phyloP scores from a whole-genome alignment of 2,329 filamentous ascomycete genomes.

The Dactylellina cionopaga region DNA sequence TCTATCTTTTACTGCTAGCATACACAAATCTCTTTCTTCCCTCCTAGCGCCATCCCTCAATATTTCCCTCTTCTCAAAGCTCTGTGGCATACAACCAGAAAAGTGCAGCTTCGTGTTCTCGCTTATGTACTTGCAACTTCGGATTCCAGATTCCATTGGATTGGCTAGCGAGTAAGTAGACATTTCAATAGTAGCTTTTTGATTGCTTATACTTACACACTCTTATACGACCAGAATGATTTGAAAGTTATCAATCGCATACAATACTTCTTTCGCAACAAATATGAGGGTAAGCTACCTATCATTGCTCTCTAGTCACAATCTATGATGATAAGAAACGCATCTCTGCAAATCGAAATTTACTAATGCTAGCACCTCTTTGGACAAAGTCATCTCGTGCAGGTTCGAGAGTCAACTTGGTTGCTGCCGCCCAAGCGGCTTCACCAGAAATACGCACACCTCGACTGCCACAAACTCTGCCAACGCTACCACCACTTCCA shows the following conservation, averaged over 20 bases:
- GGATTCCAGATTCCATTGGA: not conserved
- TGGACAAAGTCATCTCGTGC: not conserved
- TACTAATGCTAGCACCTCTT: not conserved
- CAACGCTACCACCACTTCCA: conserved; percentile 23
- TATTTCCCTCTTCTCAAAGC: no score
- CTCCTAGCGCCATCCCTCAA: not conserved
- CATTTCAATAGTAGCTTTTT: not conserved
- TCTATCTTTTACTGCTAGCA: not conserved
- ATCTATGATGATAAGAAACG: not conserved
- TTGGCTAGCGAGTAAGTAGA: not conserved
- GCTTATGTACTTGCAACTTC: not conserved
- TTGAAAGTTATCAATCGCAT: no score
- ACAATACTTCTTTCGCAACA: no score
- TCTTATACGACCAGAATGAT: no score
- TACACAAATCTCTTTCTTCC: not conserved
- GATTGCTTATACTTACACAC: not conserved
- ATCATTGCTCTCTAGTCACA: not conserved
- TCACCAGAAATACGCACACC: conserved; percentile 5
- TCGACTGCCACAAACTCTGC: not conserved
- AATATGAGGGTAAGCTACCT: conserved; percentile 7
- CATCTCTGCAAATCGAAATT: not conserved
- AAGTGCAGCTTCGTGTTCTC: not conserved
- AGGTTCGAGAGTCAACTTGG: conserved; percentile 3
- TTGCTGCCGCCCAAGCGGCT: not conserved
- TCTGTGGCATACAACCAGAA: not conserved